These are phyloP conservation scores for Pseudocercospora ulei DNA, from an alignment of 2,329 filamentous ascomycete species.

Conservation along the genomic window DNA sequence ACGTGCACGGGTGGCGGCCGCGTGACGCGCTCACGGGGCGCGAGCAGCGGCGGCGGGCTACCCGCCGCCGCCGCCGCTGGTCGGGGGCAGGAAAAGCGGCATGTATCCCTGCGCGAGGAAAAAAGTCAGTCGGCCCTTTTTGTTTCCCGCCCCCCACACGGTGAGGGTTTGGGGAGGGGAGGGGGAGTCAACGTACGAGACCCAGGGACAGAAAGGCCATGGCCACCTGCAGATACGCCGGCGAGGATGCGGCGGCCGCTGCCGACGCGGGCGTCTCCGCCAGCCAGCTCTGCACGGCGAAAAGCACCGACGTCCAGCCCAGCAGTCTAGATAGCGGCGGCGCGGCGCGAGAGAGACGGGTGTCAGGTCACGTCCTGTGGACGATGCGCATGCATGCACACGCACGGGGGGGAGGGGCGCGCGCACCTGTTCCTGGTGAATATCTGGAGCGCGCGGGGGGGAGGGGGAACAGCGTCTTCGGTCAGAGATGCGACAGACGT, in stretches of 20 bases:
- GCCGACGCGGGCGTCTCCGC: conserved; percentile 60
- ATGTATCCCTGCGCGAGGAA: conserved; percentile 47
- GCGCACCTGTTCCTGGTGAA: conserved; percentile 77
- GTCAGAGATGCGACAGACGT: conserved; percentile 3
- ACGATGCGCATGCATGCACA: no score
- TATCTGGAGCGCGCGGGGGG: conserved; percentile 49
- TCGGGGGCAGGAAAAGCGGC: conserved; percentile 54
- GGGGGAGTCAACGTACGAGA: conserved; percentile 35
- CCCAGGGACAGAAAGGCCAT: conserved; percentile 54
- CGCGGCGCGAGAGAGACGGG: neutral
- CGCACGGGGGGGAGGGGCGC: neutral
- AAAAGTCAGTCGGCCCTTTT: conserved; percentile 33
- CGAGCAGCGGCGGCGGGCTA: conserved; percentile 14
- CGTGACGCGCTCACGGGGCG: conserved; percentile 5
- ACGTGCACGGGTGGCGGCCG: neutral
- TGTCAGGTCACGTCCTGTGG: neutral
- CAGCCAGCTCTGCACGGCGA: conserved; percentile 66
- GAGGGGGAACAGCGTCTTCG: conserved; percentile 15
- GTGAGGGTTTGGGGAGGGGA: neutral
- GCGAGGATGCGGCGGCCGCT: conserved; percentile 54
- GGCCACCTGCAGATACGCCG: conserved; percentile 62
- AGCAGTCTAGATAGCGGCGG: conserved; percentile 45
- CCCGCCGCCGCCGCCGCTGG: conserved; percentile 27
- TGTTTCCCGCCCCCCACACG: conserved; percentile 25
- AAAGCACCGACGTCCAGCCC: conserved; percentile 62